phyloP scores from a whole-genome alignment of 768 basidiomycete genomes.

The Lactarius akahatsu region DNA sequence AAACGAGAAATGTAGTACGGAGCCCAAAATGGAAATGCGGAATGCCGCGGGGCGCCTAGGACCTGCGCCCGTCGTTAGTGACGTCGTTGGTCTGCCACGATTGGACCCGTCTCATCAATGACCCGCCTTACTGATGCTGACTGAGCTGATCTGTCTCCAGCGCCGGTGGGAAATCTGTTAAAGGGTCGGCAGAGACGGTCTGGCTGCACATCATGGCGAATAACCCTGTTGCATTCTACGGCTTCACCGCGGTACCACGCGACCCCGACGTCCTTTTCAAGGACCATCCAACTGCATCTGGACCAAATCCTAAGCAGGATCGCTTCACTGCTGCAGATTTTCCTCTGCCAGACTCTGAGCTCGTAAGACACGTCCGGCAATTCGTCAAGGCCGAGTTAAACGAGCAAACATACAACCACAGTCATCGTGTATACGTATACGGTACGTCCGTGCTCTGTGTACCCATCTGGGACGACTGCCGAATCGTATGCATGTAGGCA shows the following conservation, averaged over 20 bases:
- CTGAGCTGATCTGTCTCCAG: neutral
- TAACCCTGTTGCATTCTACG: constrained; percentile 39
- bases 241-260: constrained; percentile 49
- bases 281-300: constrained; percentile 44
- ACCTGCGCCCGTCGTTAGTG: too few relatives aligned
- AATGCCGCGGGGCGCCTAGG: neutral
- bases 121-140: neutral
- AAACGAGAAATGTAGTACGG: neutral
- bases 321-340: constrained; percentile 42
- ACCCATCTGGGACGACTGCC: too few relatives aligned
- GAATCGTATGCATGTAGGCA: constrained; percentile 37
- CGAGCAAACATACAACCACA: constrained; percentile 48
- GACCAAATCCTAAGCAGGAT: constrained; percentile 45
- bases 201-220: constrained; percentile 10
- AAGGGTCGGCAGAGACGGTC: neutral
- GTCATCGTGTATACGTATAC: constrained; percentile 51
- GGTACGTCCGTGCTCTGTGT: constrained; percentile 35
- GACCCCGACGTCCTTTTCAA: constrained; percentile 51
- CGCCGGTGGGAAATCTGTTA: neutral
- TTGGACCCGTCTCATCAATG: too few relatives aligned
- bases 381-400: constrained; percentile 48
- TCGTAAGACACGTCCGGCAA: constrained; percentile 41
- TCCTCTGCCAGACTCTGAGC: constrained; percentile 43
- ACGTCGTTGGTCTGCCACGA: too few relatives aligned
- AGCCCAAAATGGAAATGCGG: constrained; percentile 12